These are phyloP conservation scores for Cryptococcus depauperatus DNA, from an alignment of 1,284 basidiomycete genomes.

Conservation along the genomic window DNA sequence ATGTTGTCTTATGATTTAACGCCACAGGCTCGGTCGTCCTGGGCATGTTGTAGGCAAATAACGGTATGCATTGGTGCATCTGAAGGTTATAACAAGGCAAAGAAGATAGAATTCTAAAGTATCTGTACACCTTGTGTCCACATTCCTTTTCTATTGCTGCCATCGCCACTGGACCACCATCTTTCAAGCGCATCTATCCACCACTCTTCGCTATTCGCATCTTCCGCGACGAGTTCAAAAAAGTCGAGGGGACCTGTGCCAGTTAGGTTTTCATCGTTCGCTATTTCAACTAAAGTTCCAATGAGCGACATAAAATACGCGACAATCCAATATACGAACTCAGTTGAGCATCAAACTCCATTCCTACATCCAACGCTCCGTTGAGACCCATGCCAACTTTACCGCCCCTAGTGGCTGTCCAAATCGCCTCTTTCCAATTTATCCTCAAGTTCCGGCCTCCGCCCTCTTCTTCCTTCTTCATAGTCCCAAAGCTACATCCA, in stretches of 20 bases:
- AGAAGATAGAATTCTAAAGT: background rate
- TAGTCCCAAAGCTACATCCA: conserved; percentile 8
- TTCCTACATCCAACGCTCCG: conserved; percentile 58
- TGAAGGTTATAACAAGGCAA: background rate
- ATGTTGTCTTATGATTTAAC: background rate
- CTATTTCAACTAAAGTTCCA: conserved; percentile 14
- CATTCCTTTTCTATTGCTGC: conserved; percentile 55
- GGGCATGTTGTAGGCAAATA: conserved; percentile 1
- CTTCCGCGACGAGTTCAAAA: conserved; percentile 47
- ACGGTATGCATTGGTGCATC: background rate
- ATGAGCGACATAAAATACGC: background rate
- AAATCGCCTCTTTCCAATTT: conserved; percentile 72
- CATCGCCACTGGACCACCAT: conserved; percentile 77
- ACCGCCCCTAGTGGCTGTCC: conserved; percentile 69
- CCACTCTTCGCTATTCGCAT: conserved; percentile 21
- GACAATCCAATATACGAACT: conserved; percentile 50
- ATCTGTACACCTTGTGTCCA: conserved; percentile 61
- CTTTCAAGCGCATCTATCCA: conserved; percentile 62
- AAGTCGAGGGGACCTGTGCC: conserved; percentile 62
- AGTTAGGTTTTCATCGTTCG: conserved; percentile 8
- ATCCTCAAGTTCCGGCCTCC: conserved; percentile 45
- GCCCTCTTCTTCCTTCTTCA: conserved; percentile 8
- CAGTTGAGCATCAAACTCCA: conserved; percentile 71
- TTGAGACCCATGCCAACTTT: conserved; percentile 55
- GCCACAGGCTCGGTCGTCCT: background rate